Evolutionary conservation across 169 alveolate species (phyloP).

Genomic region (Eimeria brunetti): DNA sequence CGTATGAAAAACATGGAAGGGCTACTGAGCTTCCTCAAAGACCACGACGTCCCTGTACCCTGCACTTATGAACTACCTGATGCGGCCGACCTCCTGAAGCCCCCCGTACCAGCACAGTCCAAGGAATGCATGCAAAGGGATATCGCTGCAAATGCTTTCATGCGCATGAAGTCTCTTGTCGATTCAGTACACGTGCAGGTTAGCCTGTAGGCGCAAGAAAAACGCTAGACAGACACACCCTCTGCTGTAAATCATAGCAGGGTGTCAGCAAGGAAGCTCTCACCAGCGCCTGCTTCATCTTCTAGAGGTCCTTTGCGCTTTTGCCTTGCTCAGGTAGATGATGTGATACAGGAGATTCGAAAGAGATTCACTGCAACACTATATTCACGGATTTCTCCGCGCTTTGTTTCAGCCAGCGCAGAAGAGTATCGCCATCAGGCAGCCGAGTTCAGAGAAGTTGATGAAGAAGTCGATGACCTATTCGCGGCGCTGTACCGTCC

Average conservation of each 20-base stretch:
- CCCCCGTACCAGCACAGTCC: background rate
- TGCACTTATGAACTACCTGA: conserved; percentile 34
- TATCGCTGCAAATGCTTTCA: conserved; percentile 5
- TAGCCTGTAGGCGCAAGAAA: background rate
- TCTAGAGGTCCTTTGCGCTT: background rate
- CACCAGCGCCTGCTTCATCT: background rate
- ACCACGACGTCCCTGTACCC: conserved; percentile 38
- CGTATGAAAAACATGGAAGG: background rate
- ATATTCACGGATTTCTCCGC: conserved; percentile 16
- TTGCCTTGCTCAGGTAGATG: conserved; percentile 52
- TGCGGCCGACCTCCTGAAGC: conserved; percentile 26
- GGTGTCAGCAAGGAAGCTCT: background rate
- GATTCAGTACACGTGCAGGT: conserved; percentile 53
- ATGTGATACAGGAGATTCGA: conserved; percentile 38
- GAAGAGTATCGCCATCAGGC: conserved; percentile 51
- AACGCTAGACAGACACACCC: background rate
- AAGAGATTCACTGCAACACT: background rate
- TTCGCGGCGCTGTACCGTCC: conserved; percentile 31
- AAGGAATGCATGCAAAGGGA: conserved; percentile 39
- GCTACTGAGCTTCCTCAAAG: conserved; percentile 40
- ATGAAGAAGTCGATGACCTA: conserved; percentile 40
- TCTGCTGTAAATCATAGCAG: background rate
- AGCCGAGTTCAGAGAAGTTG: conserved; percentile 25
- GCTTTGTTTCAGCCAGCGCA: conserved; percentile 8
- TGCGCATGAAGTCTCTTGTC: conserved; percentile 49